Base-by-base conservation (phyloP, 768 basidiomycete genomes). In the Russula dissimulans region DNA sequence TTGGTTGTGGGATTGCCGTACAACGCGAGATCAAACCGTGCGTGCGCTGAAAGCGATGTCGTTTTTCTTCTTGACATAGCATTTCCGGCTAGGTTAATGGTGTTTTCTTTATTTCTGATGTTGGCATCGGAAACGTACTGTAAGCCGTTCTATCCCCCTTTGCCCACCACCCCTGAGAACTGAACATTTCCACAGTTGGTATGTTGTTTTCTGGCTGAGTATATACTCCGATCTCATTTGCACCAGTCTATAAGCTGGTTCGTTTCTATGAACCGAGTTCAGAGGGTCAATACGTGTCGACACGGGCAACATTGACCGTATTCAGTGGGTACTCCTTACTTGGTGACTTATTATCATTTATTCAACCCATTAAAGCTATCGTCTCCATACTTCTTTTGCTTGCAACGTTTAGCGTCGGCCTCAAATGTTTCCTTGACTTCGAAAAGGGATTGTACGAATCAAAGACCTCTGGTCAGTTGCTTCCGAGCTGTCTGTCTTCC, bases 401-500 rank as follows among this genome's bases (percentile, higher is more conserved):
- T 57, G 70, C 76, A n/a, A 89, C 88, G 11, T 90, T 93, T 67
- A 78, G 74, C 12, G 79, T 92, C 31, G 91, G 91, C 22, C 69
- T 91, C 22, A 82, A 85, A 54, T 93, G 91, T 70, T 88, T 89
- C 75, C 69, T 77, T 32, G 90, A 92, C 75, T 93, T 93, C 67
- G 85, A 88, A 71, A 82, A 82, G 69, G 91, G 91, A n/a, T 74
- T 93, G 18, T 76, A 78, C 56, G 72, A 79, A 15, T 85, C 89
- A 51, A 93, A 93, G 76, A 77, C 80, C 63, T 79, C 85, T 66
- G 82, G 90, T 92, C 72, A 79, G 87, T 78, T 69, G 11, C 71
- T 73, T 67, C 58, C 54, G 3, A 6, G 18, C 41, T 65, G 64
- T 68, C 44, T 50, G 63, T 63, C 22, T 47, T 39, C 15, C 17